These are phyloP conservation scores for Fusarium heterosporum DNA, from an alignment of 2,329 filamentous ascomycete genomes.

Conservation along the genomic window DNA sequence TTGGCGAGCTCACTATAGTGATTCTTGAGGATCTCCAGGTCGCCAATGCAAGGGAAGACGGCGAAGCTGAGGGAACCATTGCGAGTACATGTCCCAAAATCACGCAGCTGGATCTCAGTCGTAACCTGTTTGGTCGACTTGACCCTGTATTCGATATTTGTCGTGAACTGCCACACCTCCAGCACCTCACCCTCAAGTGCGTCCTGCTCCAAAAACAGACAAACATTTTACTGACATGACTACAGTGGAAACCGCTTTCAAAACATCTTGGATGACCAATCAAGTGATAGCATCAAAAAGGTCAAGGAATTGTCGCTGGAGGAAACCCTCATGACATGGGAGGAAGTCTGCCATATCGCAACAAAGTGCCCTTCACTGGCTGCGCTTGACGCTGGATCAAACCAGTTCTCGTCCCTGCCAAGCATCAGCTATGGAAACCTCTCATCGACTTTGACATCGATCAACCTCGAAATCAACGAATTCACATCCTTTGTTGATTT, in stretches of 20 bases:
- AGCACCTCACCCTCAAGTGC: conserved; percentile 77
- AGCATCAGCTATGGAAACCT: conserved; percentile 55
- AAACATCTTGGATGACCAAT: conserved; percentile 53
- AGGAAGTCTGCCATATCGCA: conserved; percentile 68
- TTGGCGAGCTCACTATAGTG: conserved; percentile 82
- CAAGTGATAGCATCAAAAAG: conserved; percentile 58
- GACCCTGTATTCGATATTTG: conserved; percentile 78
- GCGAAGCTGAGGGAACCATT: conserved; percentile 54
- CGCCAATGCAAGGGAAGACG: conserved; percentile 50
- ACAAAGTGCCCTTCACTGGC: conserved; percentile 65
- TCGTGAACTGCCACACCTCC: conserved; percentile 73
- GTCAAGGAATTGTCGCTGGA: conserved; percentile 73
- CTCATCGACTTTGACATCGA: conserved; percentile 65
- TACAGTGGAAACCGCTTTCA: conserved; percentile 79
- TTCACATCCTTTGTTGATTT: conserved; percentile 71
- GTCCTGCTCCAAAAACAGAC: conserved; percentile 44
- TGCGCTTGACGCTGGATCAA: conserved; percentile 66
- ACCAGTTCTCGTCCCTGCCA: conserved; percentile 67
- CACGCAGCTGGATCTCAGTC: conserved; percentile 83
- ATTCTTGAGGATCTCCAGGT: conserved; percentile 84
- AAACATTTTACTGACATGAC: conserved; percentile 29
- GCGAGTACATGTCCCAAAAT: conserved; percentile 72
- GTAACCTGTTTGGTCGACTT: conserved; percentile 81
- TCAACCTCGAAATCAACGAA: conserved; percentile 79
- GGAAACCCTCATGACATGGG: conserved; percentile 74